phyloP scores from a whole-genome alignment of 225 moss, liverwort and hornwort genomes.

The Bryum argenteum region DNA sequence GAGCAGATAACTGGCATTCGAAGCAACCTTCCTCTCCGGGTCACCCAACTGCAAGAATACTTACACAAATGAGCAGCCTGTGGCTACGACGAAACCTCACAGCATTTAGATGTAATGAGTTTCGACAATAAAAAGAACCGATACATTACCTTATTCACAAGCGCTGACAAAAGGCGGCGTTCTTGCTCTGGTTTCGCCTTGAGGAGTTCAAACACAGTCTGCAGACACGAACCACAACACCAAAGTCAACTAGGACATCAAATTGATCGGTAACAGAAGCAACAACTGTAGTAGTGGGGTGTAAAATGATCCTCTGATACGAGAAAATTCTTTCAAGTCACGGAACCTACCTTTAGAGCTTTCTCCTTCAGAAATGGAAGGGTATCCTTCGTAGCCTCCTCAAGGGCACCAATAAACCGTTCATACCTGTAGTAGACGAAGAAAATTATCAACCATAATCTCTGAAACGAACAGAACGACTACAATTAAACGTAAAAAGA shows the following conservation, averaged over 20 bases:
- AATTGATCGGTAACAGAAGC: background rate
- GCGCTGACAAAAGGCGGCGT: constrained; percentile 75
- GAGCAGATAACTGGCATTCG: constrained; percentile 93
- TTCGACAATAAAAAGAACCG: background rate
- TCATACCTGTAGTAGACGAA: constrained; percentile 69
- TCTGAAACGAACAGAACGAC: constrained; percentile 2
- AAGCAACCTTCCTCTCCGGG: constrained; percentile 93
- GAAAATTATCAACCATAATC: constrained; percentile 13
- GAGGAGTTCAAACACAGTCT: constrained; percentile 88
- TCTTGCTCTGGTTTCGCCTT: constrained; percentile 95
- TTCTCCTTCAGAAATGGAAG: constrained; percentile 86
- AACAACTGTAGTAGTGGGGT: background rate
- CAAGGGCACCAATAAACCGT: constrained; percentile 77
- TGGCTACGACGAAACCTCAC: background rate
- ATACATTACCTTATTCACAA: constrained; percentile 85
- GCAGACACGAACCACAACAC: constrained; percentile 33
- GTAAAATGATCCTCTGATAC: background rate
- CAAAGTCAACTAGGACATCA: constrained; percentile 8
- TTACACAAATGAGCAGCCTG: constrained; percentile 23
- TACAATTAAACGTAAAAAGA: constrained; percentile 5
- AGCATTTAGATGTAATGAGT: too few species aligned
- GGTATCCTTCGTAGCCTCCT: constrained; percentile 89
- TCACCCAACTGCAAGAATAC: constrained; percentile 76
- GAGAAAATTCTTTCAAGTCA: constrained; percentile 5
- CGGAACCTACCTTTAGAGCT: constrained; percentile 73